Evolutionary conservation across 140 eudicot genomes (phyloP).

Genomic region (Oenanthe javanica): DNA sequence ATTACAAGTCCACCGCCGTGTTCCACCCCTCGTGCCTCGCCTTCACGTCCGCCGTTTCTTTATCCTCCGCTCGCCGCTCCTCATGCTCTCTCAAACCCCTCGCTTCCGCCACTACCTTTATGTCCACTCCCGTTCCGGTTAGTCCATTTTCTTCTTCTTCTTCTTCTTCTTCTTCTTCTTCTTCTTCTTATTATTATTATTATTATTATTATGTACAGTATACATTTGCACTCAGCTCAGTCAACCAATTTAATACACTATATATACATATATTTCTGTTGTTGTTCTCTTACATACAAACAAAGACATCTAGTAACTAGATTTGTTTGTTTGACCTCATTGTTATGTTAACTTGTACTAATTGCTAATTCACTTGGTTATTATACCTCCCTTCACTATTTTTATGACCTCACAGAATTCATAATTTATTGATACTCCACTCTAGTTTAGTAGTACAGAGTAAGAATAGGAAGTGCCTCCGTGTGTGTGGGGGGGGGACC

Average conservation of each 20-base stretch:
- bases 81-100: constrained; percentile 21
- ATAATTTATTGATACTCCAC: not conserved
- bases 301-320: no score
- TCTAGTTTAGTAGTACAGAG: not conserved
- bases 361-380: no score
- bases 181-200: not conserved
- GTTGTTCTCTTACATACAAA: no score
- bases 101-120: constrained; percentile 34
- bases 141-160: not conserved
- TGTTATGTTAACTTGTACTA: no score
- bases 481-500: not conserved
- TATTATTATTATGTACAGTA: no score
- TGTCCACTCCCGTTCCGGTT: constrained; percentile 48
- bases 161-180: no score
- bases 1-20: not conserved
- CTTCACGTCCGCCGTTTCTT: constrained; percentile 8
- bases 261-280: no score
- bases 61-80: constrained; percentile 15
- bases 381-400: no score
- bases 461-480: not conserved
- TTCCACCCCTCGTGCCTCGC: constrained; percentile 11
- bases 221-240: no score
- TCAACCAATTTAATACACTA: no score
- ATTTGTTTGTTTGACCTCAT: no score
- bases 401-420: no score